Evolutionary conservation across 2,329 filamentous ascomycete genomes (phyloP), one percentile per base, ranked within the genome.

Genomic region (Aspergillus bombycis): DNA sequence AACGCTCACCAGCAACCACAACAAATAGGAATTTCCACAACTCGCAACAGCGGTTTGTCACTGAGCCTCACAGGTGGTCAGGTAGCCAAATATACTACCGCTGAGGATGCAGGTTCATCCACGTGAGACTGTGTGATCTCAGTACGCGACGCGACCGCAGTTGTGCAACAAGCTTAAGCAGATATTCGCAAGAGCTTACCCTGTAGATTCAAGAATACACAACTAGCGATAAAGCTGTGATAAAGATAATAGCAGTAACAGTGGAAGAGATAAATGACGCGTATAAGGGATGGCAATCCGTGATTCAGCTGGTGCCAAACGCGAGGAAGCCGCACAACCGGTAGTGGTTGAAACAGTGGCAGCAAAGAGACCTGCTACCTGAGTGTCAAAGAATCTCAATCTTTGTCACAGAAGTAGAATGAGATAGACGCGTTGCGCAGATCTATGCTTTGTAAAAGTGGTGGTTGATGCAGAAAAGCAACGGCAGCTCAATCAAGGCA

Each of bases 1-100:
- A 70, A 68, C 65, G 63, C 53, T 65, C 59, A 32, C 60, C 60
- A 57, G 59, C 64, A 67, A 64, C 65, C 63, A 50, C 66, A 61
- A 58, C 14, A 57, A 50, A 55, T 48, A 36, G n/a, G 48, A 52
- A 62, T 55, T 38, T 23, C 52, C 34, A 55, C 52, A 55, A 55
- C 52, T 23, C n/a, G 52, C 32, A 10, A 38, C n/a, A 38, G 19
- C 8, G 10, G 52, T 28, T 53, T 36, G n/a, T 36, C 30, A 23
- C 52, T 26, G n/a, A 41, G 52, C 11, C 34, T 38, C 30, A 11
- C 52, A 6, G 19, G 8, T 38, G 2, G 32, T 23, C 19, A 32
- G n/a, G 21, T 21, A 55, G 52, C 21, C 52, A 55, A 36, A 38
- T 38, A 55, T 23, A 26, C 30, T 23, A 38, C 34, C 32, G 14